Base-by-base conservation (phyloP, 768 basidiomycete species). In the Coprinellus micaceus region DNA sequence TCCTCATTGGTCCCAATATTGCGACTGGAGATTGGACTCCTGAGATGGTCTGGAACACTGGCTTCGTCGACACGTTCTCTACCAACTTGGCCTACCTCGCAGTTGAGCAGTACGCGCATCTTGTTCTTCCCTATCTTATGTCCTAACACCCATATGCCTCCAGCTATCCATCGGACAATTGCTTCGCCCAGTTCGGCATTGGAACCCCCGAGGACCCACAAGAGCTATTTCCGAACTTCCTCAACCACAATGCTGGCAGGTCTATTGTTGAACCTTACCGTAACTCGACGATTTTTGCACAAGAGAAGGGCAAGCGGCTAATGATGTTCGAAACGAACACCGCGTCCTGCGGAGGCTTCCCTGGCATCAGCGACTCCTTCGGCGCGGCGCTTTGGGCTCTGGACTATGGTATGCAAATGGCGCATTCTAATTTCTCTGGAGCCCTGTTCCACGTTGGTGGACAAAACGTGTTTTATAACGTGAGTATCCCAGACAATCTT, bases 281-380 rank as follows among this genome's bases (percentile, higher is more conserved):
- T 13, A 72, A 73, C 50, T 78, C 82, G 0, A 73, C 80, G 1
- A 59, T 60, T 52, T 73, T 78, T 6, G 83, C 83, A 0, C 72
- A 74, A 46, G 66, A 67, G 0, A 65, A 67, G 0, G 66, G 69
- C 0, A 80, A 79, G 62, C 81, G 79, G 0, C 72, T 88, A 55
- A 67, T 86, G 48, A 86, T 89, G 84, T 80, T 88, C 58, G 87
- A 89, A 64, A 86, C 84, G 5, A 88, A 88, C 63, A 81, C 81
- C 1, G 85, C 85, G 7, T 81, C 81, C 45, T 88, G 86, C 71
- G 85, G 84, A 66, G 86, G 87, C 6, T 84, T 87, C 64, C 71
- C 80, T 17, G 87, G 86, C 2, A 69, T 87, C 21, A 80, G 77
- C 28, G 82, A 88, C 61, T 77, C 74, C 52, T 89, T 83, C 59